Percentiles rank a stretch among this genome's conserved stretches.
Conservation (phyloP, 352 stramenopile genomes). For the Blastocystis sp. region DNA sequence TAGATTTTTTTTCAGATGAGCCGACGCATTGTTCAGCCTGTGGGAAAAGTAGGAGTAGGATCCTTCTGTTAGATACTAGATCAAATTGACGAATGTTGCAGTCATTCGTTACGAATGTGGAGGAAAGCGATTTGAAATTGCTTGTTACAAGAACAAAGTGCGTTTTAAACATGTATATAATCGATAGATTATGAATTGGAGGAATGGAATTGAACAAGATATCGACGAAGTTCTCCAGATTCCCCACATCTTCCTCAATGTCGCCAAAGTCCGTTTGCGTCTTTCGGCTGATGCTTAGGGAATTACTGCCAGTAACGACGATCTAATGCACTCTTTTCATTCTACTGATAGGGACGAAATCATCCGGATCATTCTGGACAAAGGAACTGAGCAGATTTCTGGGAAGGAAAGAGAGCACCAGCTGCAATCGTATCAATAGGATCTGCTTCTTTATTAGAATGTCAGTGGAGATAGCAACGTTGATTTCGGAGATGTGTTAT, state of each 20-base stretch:
- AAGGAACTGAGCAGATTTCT: conserved; percentile 90
- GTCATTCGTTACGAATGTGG: conserved; percentile 86
- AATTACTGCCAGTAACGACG: conserved; percentile 86
- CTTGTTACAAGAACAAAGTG: conserved; percentile 93
- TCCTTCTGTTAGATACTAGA: not conserved
- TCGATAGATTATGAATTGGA: conserved; percentile 80
- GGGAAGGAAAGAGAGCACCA: conserved; percentile 86
- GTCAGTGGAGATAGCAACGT: conserved; percentile 87
- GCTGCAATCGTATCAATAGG: conserved; percentile 74
- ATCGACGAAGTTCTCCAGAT: conserved; percentile 96
- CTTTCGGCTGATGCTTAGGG: conserved; percentile 69
- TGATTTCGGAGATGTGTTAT: conserved; percentile 91
- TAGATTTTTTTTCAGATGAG: conserved; percentile 1
- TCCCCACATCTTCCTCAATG: conserved; percentile 91
- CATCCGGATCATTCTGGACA: conserved; percentile 86
- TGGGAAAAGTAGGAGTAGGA: not conserved
- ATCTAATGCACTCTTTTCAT: conserved; percentile 85
- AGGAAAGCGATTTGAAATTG: conserved; percentile 96
- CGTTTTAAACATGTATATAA: not conserved
- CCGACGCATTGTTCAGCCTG: conserved; percentile 21
- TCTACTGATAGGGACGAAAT: conserved; percentile 83
- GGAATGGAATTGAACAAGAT: conserved; percentile 92
- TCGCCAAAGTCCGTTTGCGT: conserved; percentile 75
- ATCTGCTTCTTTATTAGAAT: conserved; percentile 69
- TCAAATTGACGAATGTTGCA: conserved; percentile 87